phyloP scores from a whole-genome alignment of 805 yeast species.

The Starmerella roubikii region DNA sequence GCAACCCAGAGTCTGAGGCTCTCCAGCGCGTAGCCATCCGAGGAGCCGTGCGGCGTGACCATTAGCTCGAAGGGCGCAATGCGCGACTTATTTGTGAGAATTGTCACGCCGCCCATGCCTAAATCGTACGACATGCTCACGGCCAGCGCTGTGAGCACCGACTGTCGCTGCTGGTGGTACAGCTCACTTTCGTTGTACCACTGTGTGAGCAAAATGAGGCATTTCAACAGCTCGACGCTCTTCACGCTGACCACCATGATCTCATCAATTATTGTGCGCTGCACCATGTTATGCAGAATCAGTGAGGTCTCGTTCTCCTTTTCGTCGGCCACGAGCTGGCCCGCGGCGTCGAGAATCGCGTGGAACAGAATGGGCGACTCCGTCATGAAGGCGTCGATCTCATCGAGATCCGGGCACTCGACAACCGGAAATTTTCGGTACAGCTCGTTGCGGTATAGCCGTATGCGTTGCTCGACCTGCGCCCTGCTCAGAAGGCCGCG shows the following conservation, averaged over 20 bases:
- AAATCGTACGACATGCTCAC: constrained; percentile 60
- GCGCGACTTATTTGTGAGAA: constrained; percentile 17
- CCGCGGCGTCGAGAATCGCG: constrained; percentile 49
- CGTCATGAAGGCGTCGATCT: constrained; percentile 36
- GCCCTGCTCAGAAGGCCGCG: constrained; percentile 42
- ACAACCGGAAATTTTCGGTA: constrained; percentile 44
- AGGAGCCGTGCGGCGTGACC: constrained; percentile 30
- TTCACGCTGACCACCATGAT: constrained; percentile 58
- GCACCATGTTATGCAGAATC: constrained; percentile 22
- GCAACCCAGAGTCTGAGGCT: constrained; percentile 35
- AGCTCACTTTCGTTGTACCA: constrained; percentile 83
- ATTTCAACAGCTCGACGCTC: constrained; percentile 50
- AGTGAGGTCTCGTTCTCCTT: constrained; percentile 18
- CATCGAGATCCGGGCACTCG: constrained; percentile 32
- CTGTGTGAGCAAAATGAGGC: constrained; percentile 44
- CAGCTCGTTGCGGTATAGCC: constrained; percentile 36
- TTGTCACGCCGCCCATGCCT: constrained; percentile 42
- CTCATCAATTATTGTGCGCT: constrained; percentile 32
- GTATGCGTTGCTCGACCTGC: constrained; percentile 46
- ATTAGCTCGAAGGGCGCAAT: constrained; percentile 21
- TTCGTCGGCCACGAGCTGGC: constrained; percentile 28
- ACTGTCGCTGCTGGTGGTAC: constrained; percentile 66
- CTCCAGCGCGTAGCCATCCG: constrained; percentile 33
- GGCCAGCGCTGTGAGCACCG: constrained; percentile 50
- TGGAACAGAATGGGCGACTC: constrained; percentile 50